These are phyloP conservation scores for Backusella luteola DNA, from an alignment of 192 early-diverging fungal genomes.

Conservation along the genomic window DNA sequence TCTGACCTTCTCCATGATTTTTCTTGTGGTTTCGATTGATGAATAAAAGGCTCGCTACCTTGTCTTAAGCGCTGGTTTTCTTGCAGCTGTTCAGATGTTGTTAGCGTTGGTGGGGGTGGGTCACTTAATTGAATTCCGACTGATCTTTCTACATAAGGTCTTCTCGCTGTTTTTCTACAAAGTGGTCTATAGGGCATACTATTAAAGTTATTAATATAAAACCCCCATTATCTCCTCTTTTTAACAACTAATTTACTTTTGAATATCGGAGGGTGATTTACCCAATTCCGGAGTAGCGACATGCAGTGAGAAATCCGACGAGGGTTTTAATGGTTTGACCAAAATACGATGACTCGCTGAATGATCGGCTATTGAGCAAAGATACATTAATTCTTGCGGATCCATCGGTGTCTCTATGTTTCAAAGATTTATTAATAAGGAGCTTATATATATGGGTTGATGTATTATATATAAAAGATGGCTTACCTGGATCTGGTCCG, in stretches of 20 bases:
- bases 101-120: slow-evolving; percentile 15
- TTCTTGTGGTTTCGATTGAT: not conserved
- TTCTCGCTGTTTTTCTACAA: slow-evolving; percentile 1
- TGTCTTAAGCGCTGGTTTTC: not conserved
- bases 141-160: not conserved
- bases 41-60: not conserved
- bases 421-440: not conserved
- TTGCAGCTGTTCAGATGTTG: not conserved
- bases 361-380: slow-evolving; percentile 34
- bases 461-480: not conserved
- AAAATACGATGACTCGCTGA: slow-evolving; percentile 28
- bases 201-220: slow-evolving; percentile 3
- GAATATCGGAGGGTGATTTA: slow-evolving; percentile 24
- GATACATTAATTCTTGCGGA: slow-evolving; percentile 22
- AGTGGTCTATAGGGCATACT: slow-evolving; percentile 13
- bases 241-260: not conserved
- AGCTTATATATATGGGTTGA: not conserved
- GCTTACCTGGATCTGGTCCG: slow-evolving; percentile 33
- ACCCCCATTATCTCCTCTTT: not conserved
- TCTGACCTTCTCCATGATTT: not conserved
- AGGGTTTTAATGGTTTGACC: slow-evolving; percentile 16
- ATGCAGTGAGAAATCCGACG: slow-evolving; percentile 5
- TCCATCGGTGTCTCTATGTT: slow-evolving; percentile 21
- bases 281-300: slow-evolving; percentile 31
- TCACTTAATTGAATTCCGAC: slow-evolving; percentile 30